phyloP scores from a whole-genome alignment of 768 basidiomycete species.

The Suillus subaureus region DNA sequence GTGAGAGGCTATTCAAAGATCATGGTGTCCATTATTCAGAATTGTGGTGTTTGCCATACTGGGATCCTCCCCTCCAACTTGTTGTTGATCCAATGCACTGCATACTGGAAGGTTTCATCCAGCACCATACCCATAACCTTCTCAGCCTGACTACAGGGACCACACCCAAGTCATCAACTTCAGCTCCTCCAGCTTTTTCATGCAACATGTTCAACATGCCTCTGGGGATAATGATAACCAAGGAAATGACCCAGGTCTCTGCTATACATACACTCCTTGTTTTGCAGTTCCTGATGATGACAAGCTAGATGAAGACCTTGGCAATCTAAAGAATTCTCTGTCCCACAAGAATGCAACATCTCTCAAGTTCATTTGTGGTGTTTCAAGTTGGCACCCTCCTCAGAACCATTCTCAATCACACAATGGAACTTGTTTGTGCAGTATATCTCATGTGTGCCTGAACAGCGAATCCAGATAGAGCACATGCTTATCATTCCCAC shows the following conservation, averaged over 20 bases:
- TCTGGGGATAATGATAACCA: background rate
- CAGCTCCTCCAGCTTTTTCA: conserved; percentile 6
- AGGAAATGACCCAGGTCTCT: conserved; percentile 9
- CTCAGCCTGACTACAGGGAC: conserved; percentile 11
- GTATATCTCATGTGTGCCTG: conserved; percentile 22
- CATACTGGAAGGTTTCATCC: conserved; percentile 19
- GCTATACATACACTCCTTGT: conserved; percentile 12
- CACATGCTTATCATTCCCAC: conserved; percentile 12
- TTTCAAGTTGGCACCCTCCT: too few species aligned
- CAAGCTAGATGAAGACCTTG: background rate
- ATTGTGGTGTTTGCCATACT: conserved; percentile 29
- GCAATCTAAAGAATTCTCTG: conserved; percentile 6
- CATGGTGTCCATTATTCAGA: conserved; percentile 23
- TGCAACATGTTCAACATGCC: background rate
- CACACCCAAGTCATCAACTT: background rate
- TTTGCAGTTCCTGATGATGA: background rate
- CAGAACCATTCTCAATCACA: conserved; percentile 14
- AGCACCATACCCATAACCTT: conserved; percentile 7
- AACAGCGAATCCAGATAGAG: conserved; percentile 15
- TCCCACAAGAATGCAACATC: conserved; percentile 9
- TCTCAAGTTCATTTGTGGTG: conserved; percentile 7
- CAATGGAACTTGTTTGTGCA: conserved; percentile 33
- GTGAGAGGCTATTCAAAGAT: conserved; percentile 15
- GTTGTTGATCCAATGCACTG: conserved; percentile 32
- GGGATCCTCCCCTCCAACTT: conserved; percentile 22